Base-by-base conservation (phyloP, 2,329 filamentous ascomycete genomes). In the Tolypocladium nubicola region DNA sequence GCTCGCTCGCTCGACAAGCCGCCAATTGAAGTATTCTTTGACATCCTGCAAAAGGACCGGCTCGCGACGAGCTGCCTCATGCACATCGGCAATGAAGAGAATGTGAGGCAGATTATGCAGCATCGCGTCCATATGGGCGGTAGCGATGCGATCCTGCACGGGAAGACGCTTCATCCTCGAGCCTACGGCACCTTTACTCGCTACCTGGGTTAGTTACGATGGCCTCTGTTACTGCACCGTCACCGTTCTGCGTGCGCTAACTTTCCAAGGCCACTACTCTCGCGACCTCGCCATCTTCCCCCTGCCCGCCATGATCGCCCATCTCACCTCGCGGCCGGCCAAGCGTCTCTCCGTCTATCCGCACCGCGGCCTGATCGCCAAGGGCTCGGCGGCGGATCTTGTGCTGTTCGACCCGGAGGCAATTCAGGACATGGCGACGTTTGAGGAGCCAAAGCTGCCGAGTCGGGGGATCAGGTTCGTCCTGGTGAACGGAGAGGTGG, bases 21-120 rank as follows among this genome's bases (percentile, higher is more conserved):
- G 11, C 10, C 63, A 8, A 62, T 60, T 30, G 61, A 65, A 9
- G 59, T 65, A 3, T 64, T 61, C 41, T 64, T 62, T 35, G 63
- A 65, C 16, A 58, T 64, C 38, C 45, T 65, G 1, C 53, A 47
- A 11, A 64, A 62, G 30, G 63, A 65, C n/a, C 54, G 57, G 10
- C 61, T 65, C 4, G 59, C 63, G 3, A 65, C 63, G 14, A 62
- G 60, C 58, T 63, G 60, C 49, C 54, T 65, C 8, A 62, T 64
- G 63, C 63, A 65, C 37, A 56, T 65, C 11, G 63, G 63, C n/a
- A 59, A 65, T 50, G 63, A 65, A 21, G 61, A 63, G 16, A 65
- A 65, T 19, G 63, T 65, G 5, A 53, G 56, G 38, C 55, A 58
- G n/a, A 65, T 65, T 1, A 65, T 65, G 63, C 58, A 65, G 54